Base-by-base conservation (phyloP, 306 rosid species). In the Aeschynomene evenia region DNA sequence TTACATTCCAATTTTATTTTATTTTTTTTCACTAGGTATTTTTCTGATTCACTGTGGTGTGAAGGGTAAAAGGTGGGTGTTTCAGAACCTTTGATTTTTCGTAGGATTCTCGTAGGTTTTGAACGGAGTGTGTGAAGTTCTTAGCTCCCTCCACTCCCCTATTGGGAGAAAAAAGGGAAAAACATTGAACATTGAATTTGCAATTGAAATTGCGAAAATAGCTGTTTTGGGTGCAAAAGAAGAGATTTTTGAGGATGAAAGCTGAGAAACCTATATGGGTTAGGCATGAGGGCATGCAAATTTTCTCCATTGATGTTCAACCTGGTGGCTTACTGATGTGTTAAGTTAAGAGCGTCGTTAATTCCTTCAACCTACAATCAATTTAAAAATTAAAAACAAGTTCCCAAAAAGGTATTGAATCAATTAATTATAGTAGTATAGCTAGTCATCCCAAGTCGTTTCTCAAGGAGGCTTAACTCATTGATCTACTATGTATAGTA, bases 261-360 rank as follows among this genome's bases (percentile, higher is more conserved):
- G 89, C 96, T 4, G 99, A 94, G 81, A 94, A 94, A 72, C 99
- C 97, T 58, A 82, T 87, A 31, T 94, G 97, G 97, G 86, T 94
- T 67, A 88, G 87, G 79, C 99, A 94, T 79, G 97, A 94, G 71
- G 97, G 99, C 12, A 87, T 91, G 96, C 97, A 94, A 68, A 94
- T 94, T 72, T 94, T 94, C 84, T 94, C 96, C 79, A 91, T 94
- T 78, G 99, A 94, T 84, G 92, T 94, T 66, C 99, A 94, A 81
- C 96, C 97, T 4, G 97, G 96, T 10, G 97, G 97, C 5, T 87
- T 87, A 42, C 80, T n/a, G n/a, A n/a, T n/a, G n/a, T n/a, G n/a
- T n/a, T n/a, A n/a, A n/a, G n/a, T n/a, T n/a, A n/a, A n/a, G n/a
- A n/a, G n/a, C n/a, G n/a, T n/a, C n/a, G n/a, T n/a, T n/a, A n/a